A percentile compares a stretch with the other conserved stretches of the same genome.
These are phyloP conservation scores for Mesembryanthemum crystallinum DNA, from an alignment of 148 eudicot species.

Conservation along the genomic window DNA sequence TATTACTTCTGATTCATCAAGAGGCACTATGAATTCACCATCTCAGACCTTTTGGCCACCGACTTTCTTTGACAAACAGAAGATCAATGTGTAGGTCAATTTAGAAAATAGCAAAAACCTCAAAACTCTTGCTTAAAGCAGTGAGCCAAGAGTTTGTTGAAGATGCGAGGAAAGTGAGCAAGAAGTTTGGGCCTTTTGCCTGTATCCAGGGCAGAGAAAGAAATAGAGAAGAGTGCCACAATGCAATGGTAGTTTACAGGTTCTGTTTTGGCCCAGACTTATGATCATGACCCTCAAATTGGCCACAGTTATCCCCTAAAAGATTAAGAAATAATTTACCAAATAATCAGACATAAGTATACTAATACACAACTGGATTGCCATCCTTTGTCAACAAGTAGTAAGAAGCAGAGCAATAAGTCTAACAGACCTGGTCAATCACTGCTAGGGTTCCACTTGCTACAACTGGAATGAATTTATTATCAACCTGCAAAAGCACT, in stretches of 20 bases:
- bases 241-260: not conserved
- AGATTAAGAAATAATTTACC: not conserved
- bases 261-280: not conserved
- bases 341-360: not conserved
- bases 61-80: not conserved
- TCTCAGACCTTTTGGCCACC: not conserved
- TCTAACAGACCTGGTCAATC: constrained; percentile 75
- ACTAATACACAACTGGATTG: not conserved
- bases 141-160: not conserved
- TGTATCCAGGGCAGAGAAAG: not conserved
- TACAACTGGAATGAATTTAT: constrained; percentile 91
- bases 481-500: constrained; percentile 87
- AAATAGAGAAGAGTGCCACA: not conserved
- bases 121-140: not conserved
- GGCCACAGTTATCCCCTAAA: not conserved
- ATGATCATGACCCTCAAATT: not conserved
- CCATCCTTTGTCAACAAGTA: constrained; percentile 1
- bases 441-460: constrained; percentile 67
- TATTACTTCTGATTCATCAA: not conserved
- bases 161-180: not conserved
- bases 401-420: constrained; percentile 20
- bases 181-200: not conserved
- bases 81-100: not conserved
- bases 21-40: not conserved
- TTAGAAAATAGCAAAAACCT: not conserved